Conservation (phyloP, 257 asterid species). For the Marsdenia floribunda region DNA sequence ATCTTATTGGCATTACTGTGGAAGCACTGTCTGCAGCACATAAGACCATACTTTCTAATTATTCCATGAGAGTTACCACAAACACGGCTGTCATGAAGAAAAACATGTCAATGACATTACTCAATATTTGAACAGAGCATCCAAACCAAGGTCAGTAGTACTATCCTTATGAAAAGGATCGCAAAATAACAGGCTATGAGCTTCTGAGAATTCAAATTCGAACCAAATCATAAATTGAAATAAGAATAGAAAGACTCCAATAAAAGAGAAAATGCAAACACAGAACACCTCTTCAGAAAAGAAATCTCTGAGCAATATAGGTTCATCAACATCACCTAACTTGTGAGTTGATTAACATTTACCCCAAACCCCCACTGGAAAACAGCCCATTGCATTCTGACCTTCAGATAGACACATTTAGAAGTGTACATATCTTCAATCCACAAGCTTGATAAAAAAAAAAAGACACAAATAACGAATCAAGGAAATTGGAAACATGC, state of each 20-base stretch:
- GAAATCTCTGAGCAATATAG: background rate
- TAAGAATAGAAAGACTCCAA: too few relatives aligned
- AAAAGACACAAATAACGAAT: background rate
- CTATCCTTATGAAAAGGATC: background rate
- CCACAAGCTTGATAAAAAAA: background rate
- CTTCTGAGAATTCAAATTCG: background rate
- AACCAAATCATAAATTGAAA: background rate
- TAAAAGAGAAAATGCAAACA: background rate
- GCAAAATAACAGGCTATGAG: background rate
- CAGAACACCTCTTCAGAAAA: background rate
- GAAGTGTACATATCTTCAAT: background rate
- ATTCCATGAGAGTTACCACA: constrained; percentile 38
- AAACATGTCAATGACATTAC: background rate
- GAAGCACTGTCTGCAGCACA: constrained; percentile 44
- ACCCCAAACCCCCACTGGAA: background rate
- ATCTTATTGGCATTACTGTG: constrained; percentile 37
- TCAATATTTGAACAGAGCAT: background rate
- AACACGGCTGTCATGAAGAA: constrained; percentile 26
- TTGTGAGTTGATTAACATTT: background rate
- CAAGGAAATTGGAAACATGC: background rate
- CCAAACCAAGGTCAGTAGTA: background rate
- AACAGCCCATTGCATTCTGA: background rate
- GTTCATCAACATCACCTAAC: background rate
- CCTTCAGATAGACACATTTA: background rate
- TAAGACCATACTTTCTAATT: constrained; percentile 36